These are phyloP conservation scores for Aspergillus mulundensis DNA, from an alignment of 495 filamentous ascomycete genomes.

Conservation along the genomic window DNA sequence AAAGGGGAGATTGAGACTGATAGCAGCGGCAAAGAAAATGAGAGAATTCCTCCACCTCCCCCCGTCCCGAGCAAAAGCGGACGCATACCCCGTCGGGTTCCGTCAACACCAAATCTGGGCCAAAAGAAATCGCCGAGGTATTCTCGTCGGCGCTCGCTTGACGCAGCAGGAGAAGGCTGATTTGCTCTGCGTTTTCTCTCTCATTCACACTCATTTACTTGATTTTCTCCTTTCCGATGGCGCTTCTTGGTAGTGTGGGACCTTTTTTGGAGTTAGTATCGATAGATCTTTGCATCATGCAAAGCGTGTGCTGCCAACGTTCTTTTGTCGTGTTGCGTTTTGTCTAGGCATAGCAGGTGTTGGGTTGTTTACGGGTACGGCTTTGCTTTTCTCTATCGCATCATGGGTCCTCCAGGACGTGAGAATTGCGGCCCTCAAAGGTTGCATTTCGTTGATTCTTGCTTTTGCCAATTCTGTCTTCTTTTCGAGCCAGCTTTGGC, in stretches of 20 bases:
- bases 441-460: conserved; percentile 1
- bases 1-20: conserved; percentile 40
- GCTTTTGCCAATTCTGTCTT: conserved; percentile 2
- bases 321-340: conserved; percentile 3
- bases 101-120: conserved; percentile 36
- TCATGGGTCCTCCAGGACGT: neutral
- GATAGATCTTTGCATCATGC: conserved; percentile 9
- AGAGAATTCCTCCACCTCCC: conserved; percentile 24
- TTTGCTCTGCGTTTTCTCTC: neutral
- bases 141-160: conserved; percentile 31
- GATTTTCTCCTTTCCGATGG: conserved; percentile 2
- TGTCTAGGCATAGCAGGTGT: conserved; percentile 18
- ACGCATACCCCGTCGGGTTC: conserved; percentile 29
- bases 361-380: conserved; percentile 7
- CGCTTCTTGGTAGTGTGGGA: neutral
- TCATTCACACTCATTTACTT: neutral
- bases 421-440: conserved; percentile 1
- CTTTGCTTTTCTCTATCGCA: conserved; percentile 3
- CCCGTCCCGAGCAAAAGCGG: conserved; percentile 20
- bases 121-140: conserved; percentile 23
- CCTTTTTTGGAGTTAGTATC: neutral
- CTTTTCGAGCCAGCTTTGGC: neutral
- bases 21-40: conserved; percentile 44
- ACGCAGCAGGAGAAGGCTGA: conserved; percentile 23
- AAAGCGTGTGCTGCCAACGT: conserved; percentile 7